Evolutionary conservation across 495 filamentous ascomycete genomes (phyloP), one percentile per base, ranked within the genome.

Genomic region (Talaromyces adpressus): DNA sequence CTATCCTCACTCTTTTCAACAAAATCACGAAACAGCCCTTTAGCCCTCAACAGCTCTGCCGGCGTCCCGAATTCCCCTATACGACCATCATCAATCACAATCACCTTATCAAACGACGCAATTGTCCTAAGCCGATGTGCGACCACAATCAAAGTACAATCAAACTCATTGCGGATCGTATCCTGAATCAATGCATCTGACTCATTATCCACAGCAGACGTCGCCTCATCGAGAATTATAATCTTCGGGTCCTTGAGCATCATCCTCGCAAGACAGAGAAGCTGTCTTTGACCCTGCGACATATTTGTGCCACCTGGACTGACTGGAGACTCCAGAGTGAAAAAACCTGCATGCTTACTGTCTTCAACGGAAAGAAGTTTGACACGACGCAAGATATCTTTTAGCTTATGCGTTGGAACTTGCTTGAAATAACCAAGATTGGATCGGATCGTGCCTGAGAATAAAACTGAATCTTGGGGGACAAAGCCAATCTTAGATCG

Each of bases 401-500:
- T 34, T 3, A 34, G 32, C 3, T 34, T 34, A 8, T 34, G 32
- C 11, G 32, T 34, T 34, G 32, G 32, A 34, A 34, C 32, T 12
- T 34, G 32, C 32, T 34, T 34, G 32, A 34, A 95, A 4, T 92
- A 92, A 72, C 96, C 92, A 1, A 97, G 83, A 68, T 96, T 96
- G 68, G 77, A 87, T 36, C 92, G 84, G 63, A 97, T 87, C 0
- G 90, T 96, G 45, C 92, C 92, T 12, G 84, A 89, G 73, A 97
- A 96, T 1, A 97, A 81, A 0, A 90, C 93, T 4, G 92, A 91
- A 68, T 94, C 89, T 78, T 96, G 92, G 9, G 92, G 92, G 39
- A 97, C 91, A 73, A 96, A 93, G 3, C 91, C 92, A 64, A 96
- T 89, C 11, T 85, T 84, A 74, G 91, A 84, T 29, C 92, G 84